Conservation (phyloP, 805 yeast species). For the Ogataea corticis region DNA sequence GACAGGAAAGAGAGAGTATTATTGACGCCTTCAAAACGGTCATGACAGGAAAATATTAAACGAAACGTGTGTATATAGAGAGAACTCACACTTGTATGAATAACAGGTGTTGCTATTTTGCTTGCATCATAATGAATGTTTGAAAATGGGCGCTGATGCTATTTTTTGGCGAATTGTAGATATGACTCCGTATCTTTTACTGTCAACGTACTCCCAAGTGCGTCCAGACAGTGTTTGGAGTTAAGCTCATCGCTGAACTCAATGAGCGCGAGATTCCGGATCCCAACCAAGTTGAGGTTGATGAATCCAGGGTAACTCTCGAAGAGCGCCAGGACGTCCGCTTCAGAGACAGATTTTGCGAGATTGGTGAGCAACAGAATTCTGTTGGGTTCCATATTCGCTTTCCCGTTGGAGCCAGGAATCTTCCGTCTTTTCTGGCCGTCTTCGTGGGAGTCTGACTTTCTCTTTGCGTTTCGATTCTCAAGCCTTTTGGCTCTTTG, state of each 20-base stretch:
- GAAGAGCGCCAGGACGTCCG: slow-evolving; percentile 48
- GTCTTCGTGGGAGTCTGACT: slow-evolving; percentile 19
- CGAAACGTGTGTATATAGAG: neutral
- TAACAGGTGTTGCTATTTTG: neutral
- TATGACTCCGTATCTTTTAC: slow-evolving; percentile 24
- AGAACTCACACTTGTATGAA: slow-evolving; percentile 2
- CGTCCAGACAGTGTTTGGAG: slow-evolving; percentile 39
- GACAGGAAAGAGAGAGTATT: slow-evolving; percentile 67
- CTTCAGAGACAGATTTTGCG: slow-evolving; percentile 44
- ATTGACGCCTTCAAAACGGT: slow-evolving; percentile 72
- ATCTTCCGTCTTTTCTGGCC: slow-evolving; percentile 14
- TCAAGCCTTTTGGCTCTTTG: slow-evolving; percentile 25
- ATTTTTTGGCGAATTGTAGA: slow-evolving; percentile 34
- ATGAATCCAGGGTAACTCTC: slow-evolving; percentile 56
- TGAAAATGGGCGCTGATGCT: neutral
- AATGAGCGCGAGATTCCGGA: slow-evolving; percentile 73
- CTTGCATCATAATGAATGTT: neutral
- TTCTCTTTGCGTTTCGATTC: slow-evolving; percentile 22
- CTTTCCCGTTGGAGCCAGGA: slow-evolving; percentile 24
- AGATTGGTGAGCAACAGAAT: slow-evolving; percentile 66
- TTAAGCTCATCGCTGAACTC: slow-evolving; percentile 63
- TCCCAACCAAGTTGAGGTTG: slow-evolving; percentile 64
- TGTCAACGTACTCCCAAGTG: slow-evolving; percentile 21
- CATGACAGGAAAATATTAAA: slow-evolving; percentile 62
- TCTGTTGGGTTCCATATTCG: slow-evolving; percentile 59